Evolutionary conservation across 2,329 filamentous ascomycete genomes (phyloP), one percentile per base, ranked within the genome.

Genomic region (Trichoderma sp.): DNA sequence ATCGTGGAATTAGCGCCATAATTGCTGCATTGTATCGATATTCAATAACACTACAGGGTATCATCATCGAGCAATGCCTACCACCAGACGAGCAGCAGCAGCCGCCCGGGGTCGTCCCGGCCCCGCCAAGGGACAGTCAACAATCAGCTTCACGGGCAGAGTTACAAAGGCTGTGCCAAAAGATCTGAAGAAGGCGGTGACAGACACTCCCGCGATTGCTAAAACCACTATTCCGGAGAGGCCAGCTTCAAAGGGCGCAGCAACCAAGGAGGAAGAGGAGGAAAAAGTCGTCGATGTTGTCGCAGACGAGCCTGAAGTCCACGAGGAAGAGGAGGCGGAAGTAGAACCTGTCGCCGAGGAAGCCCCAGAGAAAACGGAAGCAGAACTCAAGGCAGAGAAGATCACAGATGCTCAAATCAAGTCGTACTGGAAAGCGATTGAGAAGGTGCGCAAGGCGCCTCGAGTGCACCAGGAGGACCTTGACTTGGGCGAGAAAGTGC

Each of bases 401-500:
- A 85, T 97, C 59, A 90, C 89, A 8, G 89, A 93, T 75, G 85
- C 88, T 65, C 91, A 94, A 80, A 91, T 98, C 77, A 89, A 89
- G 79, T 88, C 87, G 81, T 98, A 98, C 83, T 98, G 95, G 95
- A 87, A 87, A 78, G 84, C 84, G 12, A 91, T 96, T 78, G 94
- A 98, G 86, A 86, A 86, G 56, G 88, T 91, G 80, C 88, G 94
- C 79, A 88, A 88, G 76, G 90, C 94, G 21, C 89, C 90, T 59
- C 87, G 93, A 79, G 91, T 97, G 45, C 97, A 98, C 81, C 95
- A 97, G 84, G 84, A 92, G 80, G 92, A 88, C 3, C 82, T 98
- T 79, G 89, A 87, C 12, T 79, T 93, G 63, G 88, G 93, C 74
- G 95, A 98, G 88, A 98, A 96, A 87, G 91, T 98, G 31, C 84